These are phyloP conservation scores for Phoma herbarum DNA, from an alignment of 2,329 filamentous ascomycete genomes.

Conservation along the genomic window DNA sequence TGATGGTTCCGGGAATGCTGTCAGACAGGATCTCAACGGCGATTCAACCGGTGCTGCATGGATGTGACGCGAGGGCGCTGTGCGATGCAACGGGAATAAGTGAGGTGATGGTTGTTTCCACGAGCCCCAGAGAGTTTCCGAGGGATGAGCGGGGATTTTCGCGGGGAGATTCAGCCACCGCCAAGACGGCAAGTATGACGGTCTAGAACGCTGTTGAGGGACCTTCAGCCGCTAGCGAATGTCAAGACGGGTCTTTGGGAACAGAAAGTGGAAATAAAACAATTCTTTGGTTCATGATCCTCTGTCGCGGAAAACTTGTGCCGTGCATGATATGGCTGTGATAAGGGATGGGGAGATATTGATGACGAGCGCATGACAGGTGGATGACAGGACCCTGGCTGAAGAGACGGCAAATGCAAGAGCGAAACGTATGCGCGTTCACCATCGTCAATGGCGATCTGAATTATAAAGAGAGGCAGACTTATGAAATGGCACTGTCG, in stretches of 20 bases:
- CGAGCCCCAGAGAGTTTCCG: slow-evolving; percentile 25
- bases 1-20: slow-evolving; percentile 13
- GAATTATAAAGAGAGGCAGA: background rate
- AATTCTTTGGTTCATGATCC: background rate
- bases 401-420: slow-evolving; percentile 1
- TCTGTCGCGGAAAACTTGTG: background rate
- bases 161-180: slow-evolving; percentile 29
- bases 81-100: slow-evolving; percentile 41
- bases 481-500: background rate
- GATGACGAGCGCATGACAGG: slow-evolving; percentile 11
- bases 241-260: background rate
- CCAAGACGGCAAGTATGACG: slow-evolving; percentile 17
- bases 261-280: background rate
- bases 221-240: slow-evolving; percentile 6
- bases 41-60: slow-evolving; percentile 28
- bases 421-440: background rate
- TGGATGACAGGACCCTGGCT: background rate
- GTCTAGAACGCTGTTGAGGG: slow-evolving; percentile 9
- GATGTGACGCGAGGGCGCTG: slow-evolving; percentile 32
- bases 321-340: background rate
- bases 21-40: background rate
- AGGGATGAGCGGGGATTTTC: slow-evolving; percentile 25
- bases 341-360: background rate
- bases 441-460: background rate
- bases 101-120: slow-evolving; percentile 33